Conservation (phyloP, 140 eudicot species). For the Senecio squalidus region DNA sequence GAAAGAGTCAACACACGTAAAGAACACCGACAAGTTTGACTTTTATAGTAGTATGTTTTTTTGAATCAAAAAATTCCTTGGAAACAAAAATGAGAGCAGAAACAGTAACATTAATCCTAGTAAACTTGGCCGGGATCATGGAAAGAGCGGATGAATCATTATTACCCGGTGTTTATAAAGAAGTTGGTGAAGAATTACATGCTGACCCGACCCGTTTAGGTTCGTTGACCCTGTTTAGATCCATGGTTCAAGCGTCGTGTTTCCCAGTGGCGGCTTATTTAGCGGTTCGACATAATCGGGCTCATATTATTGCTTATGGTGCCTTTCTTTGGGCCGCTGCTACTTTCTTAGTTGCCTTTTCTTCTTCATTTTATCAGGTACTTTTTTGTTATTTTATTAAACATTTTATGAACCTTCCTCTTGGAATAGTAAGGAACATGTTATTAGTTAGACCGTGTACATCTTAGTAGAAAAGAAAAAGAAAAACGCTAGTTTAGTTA, state of each 20-base stretch:
- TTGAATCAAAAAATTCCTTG: no score
- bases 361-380: conserved; percentile 76
- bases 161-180: conserved; percentile 83
- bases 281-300: conserved; percentile 64
- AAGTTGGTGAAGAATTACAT: conserved; percentile 74
- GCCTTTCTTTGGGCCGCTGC: conserved; percentile 95
- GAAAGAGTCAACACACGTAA: no score
- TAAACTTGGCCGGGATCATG: conserved; percentile 89
- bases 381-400: background rate
- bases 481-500: no score
- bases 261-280: conserved; percentile 79
- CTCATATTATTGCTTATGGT: conserved; percentile 76
- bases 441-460: no score
- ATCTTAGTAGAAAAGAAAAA: no score
- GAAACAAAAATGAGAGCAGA: conserved; percentile 39
- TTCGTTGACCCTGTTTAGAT: conserved; percentile 68
- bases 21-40: no score
- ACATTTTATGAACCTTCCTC: background rate
- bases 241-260: conserved; percentile 72
- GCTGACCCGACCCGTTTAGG: conserved; percentile 77
- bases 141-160: conserved; percentile 88
- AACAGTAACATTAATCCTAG: conserved; percentile 58
- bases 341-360: conserved; percentile 79
- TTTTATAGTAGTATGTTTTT: no score
- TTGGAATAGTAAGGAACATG: no score